These are phyloP conservation scores for Artemisia annua DNA, from an alignment of 129 eudicot species.

Conservation along the genomic window DNA sequence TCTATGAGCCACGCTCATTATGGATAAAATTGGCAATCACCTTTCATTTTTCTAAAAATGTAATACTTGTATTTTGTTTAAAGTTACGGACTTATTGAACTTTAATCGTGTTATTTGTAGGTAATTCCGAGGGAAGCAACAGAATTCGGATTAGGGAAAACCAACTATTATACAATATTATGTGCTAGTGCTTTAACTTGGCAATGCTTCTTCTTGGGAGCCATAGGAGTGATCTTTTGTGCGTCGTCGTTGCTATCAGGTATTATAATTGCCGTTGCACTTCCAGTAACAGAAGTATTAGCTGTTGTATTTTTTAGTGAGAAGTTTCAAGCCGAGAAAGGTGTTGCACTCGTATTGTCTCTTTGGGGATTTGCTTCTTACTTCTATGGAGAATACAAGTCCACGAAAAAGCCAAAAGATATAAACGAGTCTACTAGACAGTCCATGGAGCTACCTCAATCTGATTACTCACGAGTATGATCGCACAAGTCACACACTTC, in stretches of 20 bases:
- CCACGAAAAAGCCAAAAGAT: neutral
- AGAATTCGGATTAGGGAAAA: constrained; percentile 38
- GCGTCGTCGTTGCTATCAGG: constrained; percentile 48
- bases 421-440: constrained; percentile 5
- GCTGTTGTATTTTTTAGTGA: constrained; percentile 46
- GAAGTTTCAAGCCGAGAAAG: constrained; percentile 45
- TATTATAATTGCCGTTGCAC: constrained; percentile 38
- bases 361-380: constrained; percentile 53
- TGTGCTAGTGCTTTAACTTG: constrained; percentile 38
- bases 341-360: constrained; percentile 46
- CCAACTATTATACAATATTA: constrained; percentile 31
- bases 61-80: neutral
- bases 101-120: neutral
- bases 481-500: neutral
- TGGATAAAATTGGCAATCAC: no score
- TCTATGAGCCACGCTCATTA: no score
- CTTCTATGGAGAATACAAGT: constrained; percentile 41
- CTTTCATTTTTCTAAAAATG: neutral
- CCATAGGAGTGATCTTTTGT: constrained; percentile 44
- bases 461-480: neutral
- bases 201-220: constrained; percentile 58
- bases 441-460: constrained; percentile 2
- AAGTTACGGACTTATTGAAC: neutral
- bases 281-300: constrained; percentile 41
- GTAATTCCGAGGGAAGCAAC: constrained; percentile 31